Evolutionary conservation across 2,329 filamentous ascomycete species (phyloP).

Genomic region (Verruconis gallopava): DNA sequence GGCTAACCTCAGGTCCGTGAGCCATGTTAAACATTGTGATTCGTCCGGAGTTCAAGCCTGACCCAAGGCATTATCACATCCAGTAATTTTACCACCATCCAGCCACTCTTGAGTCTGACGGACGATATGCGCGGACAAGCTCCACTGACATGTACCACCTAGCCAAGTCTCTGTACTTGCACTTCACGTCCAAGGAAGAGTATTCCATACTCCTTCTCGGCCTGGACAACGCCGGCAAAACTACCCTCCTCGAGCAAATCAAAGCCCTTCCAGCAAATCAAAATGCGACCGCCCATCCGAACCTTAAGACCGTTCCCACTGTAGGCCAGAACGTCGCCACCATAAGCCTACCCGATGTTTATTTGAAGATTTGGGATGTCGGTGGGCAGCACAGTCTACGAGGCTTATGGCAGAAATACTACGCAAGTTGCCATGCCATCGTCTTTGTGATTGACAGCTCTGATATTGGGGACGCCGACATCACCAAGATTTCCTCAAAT

Average conservation of each 20-base stretch:
- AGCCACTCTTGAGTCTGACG: no score
- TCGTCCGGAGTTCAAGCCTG: no score
- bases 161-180: conserved; percentile 84
- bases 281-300: conserved; percentile 44
- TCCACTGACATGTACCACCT: conserved; percentile 97
- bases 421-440: conserved; percentile 85
- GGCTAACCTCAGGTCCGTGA: no score
- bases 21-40: no score
- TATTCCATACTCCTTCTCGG: conserved; percentile 95
- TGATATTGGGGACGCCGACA: conserved; percentile 73
- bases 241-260: conserved; percentile 92
- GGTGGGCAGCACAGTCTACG: conserved; percentile 84
- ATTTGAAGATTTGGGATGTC: conserved; percentile 97
- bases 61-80: no score
- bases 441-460: conserved; percentile 96
- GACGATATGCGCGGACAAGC: no score
- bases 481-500: conserved; percentile 29
- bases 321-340: conserved; percentile 95
- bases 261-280: conserved; percentile 67
- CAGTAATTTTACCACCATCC: no score
- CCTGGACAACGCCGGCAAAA: conserved; percentile 97
- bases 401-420: conserved; percentile 92
- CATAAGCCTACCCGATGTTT: conserved; percentile 83
- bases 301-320: conserved; percentile 79
- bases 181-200: conserved; percentile 96